Percentiles rank a stretch among this genome's conserved stretches.
Conservation (phyloP, 2,329 filamentous ascomycete species). For the Amylocarpus encephaloides region DNA sequence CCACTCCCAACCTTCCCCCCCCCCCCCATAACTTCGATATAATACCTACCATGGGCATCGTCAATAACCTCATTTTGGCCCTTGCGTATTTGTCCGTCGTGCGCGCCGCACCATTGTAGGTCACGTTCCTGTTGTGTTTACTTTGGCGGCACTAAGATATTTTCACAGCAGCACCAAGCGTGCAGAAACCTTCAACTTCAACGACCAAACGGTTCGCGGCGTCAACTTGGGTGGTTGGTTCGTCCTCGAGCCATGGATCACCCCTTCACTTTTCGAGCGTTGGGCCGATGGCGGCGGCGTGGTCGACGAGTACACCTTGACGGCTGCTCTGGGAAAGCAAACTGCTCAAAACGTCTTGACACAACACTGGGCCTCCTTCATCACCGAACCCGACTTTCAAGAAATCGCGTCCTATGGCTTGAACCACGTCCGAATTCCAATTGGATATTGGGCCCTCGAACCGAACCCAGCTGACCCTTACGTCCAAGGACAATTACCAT, state of each 20-base stretch:
- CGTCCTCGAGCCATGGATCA: slow-evolving; percentile 43
- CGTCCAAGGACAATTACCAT: slow-evolving; percentile 53
- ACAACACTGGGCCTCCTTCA: slow-evolving; percentile 53
- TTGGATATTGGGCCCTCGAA: slow-evolving; percentile 59
- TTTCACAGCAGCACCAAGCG: slow-evolving; percentile 16
- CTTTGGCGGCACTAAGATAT: slow-evolving; percentile 5
- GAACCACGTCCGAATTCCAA: slow-evolving; percentile 59
- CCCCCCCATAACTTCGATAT: background rate
- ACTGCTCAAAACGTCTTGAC: slow-evolving; percentile 40
- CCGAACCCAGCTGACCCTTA: slow-evolving; percentile 51
- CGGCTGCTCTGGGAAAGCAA: slow-evolving; percentile 40
- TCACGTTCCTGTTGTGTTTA: background rate
- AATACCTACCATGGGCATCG: slow-evolving; percentile 6
- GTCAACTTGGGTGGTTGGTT: slow-evolving; percentile 55
- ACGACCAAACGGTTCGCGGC: slow-evolving; percentile 50
- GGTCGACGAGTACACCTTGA: slow-evolving; percentile 31
- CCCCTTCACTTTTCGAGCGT: slow-evolving; percentile 45
- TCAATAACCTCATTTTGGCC: slow-evolving; percentile 16
- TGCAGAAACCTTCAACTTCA: slow-evolving; percentile 44
- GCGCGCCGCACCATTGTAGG: slow-evolving; percentile 21
- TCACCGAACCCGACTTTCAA: slow-evolving; percentile 38
- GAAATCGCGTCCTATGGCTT: slow-evolving; percentile 41
- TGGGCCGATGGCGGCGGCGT: slow-evolving; percentile 28
- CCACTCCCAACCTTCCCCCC: no score
- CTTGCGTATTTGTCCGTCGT: slow-evolving; percentile 12